Conservation (phyloP, 257 asterid genomes). For the Euphrasia confusa region DNA sequence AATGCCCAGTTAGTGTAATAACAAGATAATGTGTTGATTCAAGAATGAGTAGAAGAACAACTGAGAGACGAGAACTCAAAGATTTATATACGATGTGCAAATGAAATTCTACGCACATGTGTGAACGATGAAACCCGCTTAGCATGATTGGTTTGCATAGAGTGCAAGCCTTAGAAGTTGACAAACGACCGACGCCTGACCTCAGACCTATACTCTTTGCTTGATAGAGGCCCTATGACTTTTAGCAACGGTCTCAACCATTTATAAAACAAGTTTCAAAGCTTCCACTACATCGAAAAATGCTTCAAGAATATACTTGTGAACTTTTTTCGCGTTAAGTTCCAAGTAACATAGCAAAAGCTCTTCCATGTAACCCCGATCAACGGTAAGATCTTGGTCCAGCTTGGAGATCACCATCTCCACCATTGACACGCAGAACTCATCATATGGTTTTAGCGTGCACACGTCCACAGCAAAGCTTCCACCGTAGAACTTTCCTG, state of each 20-base stretch:
- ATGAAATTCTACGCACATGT: too few species aligned
- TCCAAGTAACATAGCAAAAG: conserved; percentile 20
- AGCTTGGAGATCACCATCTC: conserved; percentile 21
- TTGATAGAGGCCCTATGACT: background rate
- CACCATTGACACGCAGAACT: conserved; percentile 15
- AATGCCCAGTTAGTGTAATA: too few species aligned
- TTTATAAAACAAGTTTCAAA: background rate
- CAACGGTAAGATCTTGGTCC: conserved; percentile 6
- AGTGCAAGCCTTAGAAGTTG: too few species aligned
- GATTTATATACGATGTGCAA: too few species aligned
- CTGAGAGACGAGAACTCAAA: too few species aligned
- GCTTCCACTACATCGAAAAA: conserved; percentile 16
- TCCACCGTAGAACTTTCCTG: background rate
- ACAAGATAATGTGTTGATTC: too few species aligned
- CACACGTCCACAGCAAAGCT: conserved; percentile 1
- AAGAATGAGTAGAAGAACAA: too few species aligned
- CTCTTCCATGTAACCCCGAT: conserved; percentile 22
- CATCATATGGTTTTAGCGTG: conserved; percentile 21
- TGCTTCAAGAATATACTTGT: conserved; percentile 10
- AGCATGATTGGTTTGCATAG: too few species aligned
- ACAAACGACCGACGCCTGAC: too few species aligned
- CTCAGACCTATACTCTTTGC: background rate
- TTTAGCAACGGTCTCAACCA: too few species aligned
- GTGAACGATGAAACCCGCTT: too few species aligned
- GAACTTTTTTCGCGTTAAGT: conserved; percentile 16